Percentiles rank a stretch among this genome's conserved stretches.
phyloP scores from a whole-genome alignment of 2,329 filamentous ascomycete genomes.

The Cladosporium halotolerans region DNA sequence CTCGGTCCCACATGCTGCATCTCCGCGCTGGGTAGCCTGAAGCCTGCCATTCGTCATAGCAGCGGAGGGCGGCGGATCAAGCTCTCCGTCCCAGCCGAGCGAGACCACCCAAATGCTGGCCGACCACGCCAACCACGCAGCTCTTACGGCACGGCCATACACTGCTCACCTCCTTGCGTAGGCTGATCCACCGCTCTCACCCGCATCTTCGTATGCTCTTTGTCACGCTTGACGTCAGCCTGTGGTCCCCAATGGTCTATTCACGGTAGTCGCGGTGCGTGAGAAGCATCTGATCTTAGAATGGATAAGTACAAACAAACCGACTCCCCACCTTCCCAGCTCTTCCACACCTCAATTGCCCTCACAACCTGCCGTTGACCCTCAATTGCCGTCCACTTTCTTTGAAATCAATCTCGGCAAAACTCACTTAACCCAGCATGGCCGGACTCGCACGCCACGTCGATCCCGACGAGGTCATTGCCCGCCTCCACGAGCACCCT shows the following conservation, averaged over 20 bases:
- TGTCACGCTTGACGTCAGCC: conserved; percentile 7
- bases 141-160: too few relatives aligned
- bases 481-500: conserved; percentile 44
- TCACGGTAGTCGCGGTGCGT: not conserved
- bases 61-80: not conserved
- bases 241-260: not conserved
- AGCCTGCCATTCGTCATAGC: not conserved
- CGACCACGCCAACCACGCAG: too few relatives aligned
- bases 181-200: not conserved
- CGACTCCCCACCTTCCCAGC: not conserved
- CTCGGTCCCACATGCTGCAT: not conserved
- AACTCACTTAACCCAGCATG: conserved; percentile 32
- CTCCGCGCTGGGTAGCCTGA: too few relatives aligned
- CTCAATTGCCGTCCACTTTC: not conserved
- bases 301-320: not conserved
- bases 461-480: conserved; percentile 46
- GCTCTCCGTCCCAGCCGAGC: not conserved
- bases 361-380: not conserved
- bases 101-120: not conserved
- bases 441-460: conserved; percentile 46
- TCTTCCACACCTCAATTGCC: not conserved
- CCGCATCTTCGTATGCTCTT: not conserved
- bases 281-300: too few relatives aligned
- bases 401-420: not conserved
- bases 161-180: not conserved